Conservation (phyloP, 345 rosid genomes). For the Orychophragmus violaceus region DNA sequence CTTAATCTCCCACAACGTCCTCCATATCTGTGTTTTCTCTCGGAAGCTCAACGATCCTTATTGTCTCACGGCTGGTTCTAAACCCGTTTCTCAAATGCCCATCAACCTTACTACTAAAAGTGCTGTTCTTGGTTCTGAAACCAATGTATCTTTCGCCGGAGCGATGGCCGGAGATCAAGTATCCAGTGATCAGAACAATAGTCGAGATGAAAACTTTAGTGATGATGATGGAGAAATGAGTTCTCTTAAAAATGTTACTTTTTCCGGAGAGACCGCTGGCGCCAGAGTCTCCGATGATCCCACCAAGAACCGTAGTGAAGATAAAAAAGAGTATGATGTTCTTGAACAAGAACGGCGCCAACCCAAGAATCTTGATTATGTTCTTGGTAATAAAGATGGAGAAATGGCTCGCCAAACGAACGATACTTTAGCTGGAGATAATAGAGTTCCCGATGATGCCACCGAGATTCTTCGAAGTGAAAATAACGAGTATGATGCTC, state of each 20-base stretch:
- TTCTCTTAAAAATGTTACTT: slow-evolving; percentile 12
- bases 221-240: neutral
- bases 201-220: neutral
- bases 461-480: neutral
- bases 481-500: neutral
- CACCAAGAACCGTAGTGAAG: no score
- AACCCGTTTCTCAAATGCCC: slow-evolving; percentile 30
- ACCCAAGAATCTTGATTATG: neutral
- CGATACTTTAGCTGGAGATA: neutral
- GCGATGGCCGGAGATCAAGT: no score
- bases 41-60: slow-evolving; percentile 60
- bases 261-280: neutral
- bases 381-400: no score
- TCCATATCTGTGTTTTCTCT: slow-evolving; percentile 63
- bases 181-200: neutral
- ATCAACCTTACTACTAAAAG: neutral
- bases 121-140: neutral
- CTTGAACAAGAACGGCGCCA: neutral
- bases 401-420: no score
- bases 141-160: no score
- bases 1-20: slow-evolving; percentile 47
- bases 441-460: neutral
- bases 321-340: neutral
- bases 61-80: slow-evolving; percentile 64
- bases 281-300: neutral